Evolutionary conservation across 225 moss, liverwort and hornwort species (phyloP).

Genomic region (Antitrichia curtipendula): DNA sequence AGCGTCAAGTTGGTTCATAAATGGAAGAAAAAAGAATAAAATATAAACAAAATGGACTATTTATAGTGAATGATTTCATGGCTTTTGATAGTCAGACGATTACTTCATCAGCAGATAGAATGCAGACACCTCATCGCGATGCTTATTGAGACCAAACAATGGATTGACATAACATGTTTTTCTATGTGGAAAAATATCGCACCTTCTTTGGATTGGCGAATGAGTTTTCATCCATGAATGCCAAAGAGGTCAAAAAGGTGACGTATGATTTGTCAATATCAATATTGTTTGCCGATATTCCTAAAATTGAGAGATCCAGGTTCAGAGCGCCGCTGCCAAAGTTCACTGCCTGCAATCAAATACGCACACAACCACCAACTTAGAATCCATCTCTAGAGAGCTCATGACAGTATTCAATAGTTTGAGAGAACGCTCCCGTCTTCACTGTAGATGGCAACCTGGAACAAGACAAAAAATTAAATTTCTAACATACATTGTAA

Average conservation of each 20-base stretch:
- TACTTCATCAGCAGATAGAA: not conserved
- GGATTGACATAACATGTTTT: not conserved
- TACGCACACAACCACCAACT: not conserved
- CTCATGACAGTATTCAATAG: not conserved
- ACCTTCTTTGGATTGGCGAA: conserved; percentile 65
- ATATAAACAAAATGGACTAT: not conserved
- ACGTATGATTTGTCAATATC: conserved; percentile 38
- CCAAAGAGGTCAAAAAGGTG: conserved; percentile 37
- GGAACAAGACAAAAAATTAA: too few species aligned
- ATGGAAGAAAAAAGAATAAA: not conserved
- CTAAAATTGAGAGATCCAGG: conserved; percentile 34
- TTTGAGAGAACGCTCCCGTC: not conserved
- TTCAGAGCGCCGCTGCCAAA: conserved; percentile 29
- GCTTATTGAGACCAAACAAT: not conserved
- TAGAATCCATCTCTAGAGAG: not conserved
- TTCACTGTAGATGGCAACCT: not conserved
- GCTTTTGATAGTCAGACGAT: not conserved
- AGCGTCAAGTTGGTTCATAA: not conserved
- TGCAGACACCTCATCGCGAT: not conserved
- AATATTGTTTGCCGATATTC: conserved; percentile 14
- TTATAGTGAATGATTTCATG: not conserved
- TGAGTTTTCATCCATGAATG: conserved; percentile 70
- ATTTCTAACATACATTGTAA: not conserved
- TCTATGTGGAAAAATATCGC: not conserved
- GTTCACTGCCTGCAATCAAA: conserved; percentile 63